Evolutionary conservation across 306 rosid genomes (phyloP).

Genomic region (Rosa lucieae): DNA sequence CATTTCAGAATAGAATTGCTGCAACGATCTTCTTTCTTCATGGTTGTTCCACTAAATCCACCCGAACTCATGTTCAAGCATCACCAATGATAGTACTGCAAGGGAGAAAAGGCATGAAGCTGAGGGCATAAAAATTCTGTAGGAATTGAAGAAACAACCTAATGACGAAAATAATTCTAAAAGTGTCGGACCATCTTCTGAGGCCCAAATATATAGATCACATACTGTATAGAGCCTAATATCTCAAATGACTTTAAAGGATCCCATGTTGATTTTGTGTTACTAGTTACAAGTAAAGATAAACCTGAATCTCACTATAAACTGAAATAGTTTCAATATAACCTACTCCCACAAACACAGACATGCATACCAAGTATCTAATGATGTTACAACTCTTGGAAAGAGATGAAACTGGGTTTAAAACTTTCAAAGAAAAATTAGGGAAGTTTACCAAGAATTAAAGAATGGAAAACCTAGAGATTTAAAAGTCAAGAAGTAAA

Average conservation of each 20-base stretch:
- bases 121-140: neutral
- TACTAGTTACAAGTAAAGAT: neutral
- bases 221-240: neutral
- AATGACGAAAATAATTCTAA: neutral
- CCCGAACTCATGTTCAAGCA: neutral
- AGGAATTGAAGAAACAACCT: neutral
- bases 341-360: neutral
- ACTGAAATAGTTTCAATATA: neutral
- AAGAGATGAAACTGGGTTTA: neutral
- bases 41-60: neutral
- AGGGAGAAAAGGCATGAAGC: neutral
- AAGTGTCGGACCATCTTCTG: neutral
- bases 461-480: neutral
- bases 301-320: neutral
- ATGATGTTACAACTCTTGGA: neutral
- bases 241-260: neutral
- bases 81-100: conserved; percentile 1
- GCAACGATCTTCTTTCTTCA: neutral
- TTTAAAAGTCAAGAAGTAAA: neutral
- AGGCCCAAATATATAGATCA: neutral
- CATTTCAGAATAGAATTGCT: neutral
- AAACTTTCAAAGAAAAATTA: neutral
- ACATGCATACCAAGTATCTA: neutral
- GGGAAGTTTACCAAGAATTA: neutral
- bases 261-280: neutral